Evolutionary conservation across 2,329 filamentous ascomycete species (phyloP).

Genomic region (Aspergillus melleus): DNA sequence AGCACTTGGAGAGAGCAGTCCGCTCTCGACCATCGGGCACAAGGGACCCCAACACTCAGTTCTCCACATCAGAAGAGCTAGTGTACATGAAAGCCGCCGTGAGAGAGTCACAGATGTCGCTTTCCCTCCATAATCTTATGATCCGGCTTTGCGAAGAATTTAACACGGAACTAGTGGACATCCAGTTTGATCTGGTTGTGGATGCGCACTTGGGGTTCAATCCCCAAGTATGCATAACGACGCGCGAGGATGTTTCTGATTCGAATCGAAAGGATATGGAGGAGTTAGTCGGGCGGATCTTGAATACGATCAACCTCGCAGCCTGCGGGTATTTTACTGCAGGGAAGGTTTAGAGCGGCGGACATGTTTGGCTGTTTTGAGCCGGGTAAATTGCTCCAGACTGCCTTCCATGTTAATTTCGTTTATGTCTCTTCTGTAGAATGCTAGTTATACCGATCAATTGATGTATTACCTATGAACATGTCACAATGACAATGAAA

Average conservation of each 20-base stretch:
- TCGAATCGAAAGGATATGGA: not conserved
- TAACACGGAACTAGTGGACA: not conserved
- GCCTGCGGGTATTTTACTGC: not conserved
- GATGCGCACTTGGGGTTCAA: not conserved
- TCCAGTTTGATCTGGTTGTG: not conserved
- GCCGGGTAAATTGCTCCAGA: no score
- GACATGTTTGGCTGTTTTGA: no score
- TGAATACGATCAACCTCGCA: not conserved
- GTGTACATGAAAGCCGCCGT: not conserved
- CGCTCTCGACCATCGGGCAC: not conserved
- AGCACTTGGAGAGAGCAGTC: not conserved
- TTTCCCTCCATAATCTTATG: not conserved
- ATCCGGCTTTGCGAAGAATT: not conserved
- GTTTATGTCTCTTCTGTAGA: no score
- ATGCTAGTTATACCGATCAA: no score
- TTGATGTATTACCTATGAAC: no score
- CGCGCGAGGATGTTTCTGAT: not conserved
- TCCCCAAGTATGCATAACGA: not conserved
- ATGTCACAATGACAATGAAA: no score
- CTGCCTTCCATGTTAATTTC: no score
- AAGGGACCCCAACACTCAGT: not conserved
- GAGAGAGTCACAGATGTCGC: not conserved
- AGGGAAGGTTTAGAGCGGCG: no score
- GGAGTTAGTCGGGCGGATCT: not conserved
- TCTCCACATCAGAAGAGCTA: not conserved